Percentiles rank a stretch among this genome's conserved stretches.
Evolutionary conservation across 2,329 filamentous ascomycete genomes (phyloP).

Genomic region (Zopfia rhizophila): DNA sequence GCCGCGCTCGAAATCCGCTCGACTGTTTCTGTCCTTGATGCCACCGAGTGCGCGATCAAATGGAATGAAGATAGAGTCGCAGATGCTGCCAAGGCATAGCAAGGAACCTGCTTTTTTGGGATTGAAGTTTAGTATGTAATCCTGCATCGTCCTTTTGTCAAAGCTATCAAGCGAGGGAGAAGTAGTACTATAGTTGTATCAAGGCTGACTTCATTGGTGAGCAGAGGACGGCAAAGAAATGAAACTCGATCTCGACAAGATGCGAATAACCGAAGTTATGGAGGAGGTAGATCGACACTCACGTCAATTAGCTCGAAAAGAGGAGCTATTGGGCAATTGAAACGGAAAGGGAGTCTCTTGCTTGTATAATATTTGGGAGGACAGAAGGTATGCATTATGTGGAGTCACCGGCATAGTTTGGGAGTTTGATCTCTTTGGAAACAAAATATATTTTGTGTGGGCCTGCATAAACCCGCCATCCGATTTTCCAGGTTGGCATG

Average conservation of each 20-base stretch:
- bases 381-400: conserved; percentile 28
- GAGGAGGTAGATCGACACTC: conserved; percentile 93
- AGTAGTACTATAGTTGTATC: too few relatives aligned
- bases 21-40: conserved; percentile 86
- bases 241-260: conserved; percentile 79
- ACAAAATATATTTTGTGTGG: too few relatives aligned
- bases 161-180: too few relatives aligned
- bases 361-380: conserved; percentile 24
- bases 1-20: conserved; percentile 78
- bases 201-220: too few relatives aligned
- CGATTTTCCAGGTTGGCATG: too few relatives aligned
- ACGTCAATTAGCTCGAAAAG: conserved; percentile 80
- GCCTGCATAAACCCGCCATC: too few relatives aligned
- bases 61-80: conserved; percentile 81
- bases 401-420: conserved; percentile 39
- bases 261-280: conserved; percentile 85
- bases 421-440: too few relatives aligned
- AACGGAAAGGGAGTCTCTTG: background rate
- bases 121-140: conserved; percentile 83
- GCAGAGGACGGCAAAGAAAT: conserved; percentile 95
- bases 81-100: conserved; percentile 76
- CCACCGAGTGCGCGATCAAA: conserved; percentile 79
- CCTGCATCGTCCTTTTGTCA: too few relatives aligned
- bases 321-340: conserved; percentile 71
- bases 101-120: conserved; percentile 74